Evolutionary conservation across 805 yeast genomes (phyloP), one percentile per base, ranked within the genome.

Genomic region (Ogataea degrootiae): DNA sequence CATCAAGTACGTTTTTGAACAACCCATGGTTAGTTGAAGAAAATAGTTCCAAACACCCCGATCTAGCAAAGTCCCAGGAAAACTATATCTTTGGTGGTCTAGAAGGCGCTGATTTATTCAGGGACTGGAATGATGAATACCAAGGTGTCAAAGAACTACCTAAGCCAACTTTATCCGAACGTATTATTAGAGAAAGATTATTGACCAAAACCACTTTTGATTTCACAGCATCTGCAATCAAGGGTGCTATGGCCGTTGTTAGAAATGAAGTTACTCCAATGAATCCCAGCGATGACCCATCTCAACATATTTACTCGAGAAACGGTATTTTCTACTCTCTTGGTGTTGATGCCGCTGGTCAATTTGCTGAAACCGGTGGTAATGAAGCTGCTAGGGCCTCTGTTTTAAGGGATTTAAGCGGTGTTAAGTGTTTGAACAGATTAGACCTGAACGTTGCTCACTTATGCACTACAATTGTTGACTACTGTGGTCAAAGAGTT

Each of bases 71-170:
- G 53, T 65, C 82, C 34, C 94, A 86, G 68, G 69, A 74, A 44
- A 77, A 67, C 52, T 71, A 71, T 43, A 68, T 82, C 39, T 58
- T 67, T 39, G 76, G 78, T 53, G 87, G 87, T 36, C 72, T 75
- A 22, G 85, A 80, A 53, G 85, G 83, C 38, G 75, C 77, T 29
- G 83, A 77, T 43, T 62, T 69, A 19, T 66, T 70, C 38, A 83
- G 83, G 58, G 96, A 92, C 58, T 91, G 95, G 87, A 90, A 90
- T 64, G 96, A 86, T 55, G 97, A 94, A 57, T 82, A 82, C 60
- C 98, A 94, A 71, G 75, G 88, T 3, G 75, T 88, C 42, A 79
- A 81, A 52, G 97, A 90, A 54, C 73, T 89, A 51, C 81, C 89
- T 33, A 71, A 73, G 34, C 60, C 72, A 2, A 65, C 77, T 22